Conservation (phyloP, 306 rosid species). For the Ormosia semicastrata region DNA sequence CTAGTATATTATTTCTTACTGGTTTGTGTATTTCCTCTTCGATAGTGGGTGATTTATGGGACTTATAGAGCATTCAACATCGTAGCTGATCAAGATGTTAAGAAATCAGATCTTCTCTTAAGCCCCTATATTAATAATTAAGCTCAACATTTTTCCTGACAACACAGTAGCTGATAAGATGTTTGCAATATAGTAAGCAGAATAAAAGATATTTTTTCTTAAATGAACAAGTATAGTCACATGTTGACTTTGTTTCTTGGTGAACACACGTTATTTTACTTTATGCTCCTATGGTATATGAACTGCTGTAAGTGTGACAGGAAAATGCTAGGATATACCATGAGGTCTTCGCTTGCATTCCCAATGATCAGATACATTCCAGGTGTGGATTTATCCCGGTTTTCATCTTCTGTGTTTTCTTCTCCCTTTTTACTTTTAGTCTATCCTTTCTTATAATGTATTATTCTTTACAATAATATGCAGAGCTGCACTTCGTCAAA, state of each 20-base stretch:
- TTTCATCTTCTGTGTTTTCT: neutral
- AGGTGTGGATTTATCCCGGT: conserved; percentile 49
- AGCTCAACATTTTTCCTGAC: neutral
- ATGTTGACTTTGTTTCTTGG: neutral
- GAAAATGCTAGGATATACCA: conserved; percentile 78
- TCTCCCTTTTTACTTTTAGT: neutral
- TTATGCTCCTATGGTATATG: conserved; percentile 9
- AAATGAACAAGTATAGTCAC: neutral
- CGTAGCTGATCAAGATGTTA: neutral
- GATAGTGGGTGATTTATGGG: neutral
- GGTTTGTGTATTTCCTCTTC: neutral
- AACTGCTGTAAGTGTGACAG: conserved; percentile 41
- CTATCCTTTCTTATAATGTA: neutral
- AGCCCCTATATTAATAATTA: neutral
- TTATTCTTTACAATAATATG: neutral
- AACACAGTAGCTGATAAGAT: neutral
- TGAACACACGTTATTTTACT: neutral
- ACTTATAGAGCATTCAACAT: neutral
- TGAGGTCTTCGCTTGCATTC: conserved; percentile 84
- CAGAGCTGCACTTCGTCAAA: conserved; percentile 85
- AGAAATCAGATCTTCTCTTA: neutral
- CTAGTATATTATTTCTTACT: neutral
- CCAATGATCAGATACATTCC: conserved; percentile 80
- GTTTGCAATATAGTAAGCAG: neutral
- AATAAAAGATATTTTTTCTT: neutral